These are phyloP conservation scores for Dictyostelium purpureum DNA, from an alignment of 78 protist species.

Conservation along the genomic window DNA sequence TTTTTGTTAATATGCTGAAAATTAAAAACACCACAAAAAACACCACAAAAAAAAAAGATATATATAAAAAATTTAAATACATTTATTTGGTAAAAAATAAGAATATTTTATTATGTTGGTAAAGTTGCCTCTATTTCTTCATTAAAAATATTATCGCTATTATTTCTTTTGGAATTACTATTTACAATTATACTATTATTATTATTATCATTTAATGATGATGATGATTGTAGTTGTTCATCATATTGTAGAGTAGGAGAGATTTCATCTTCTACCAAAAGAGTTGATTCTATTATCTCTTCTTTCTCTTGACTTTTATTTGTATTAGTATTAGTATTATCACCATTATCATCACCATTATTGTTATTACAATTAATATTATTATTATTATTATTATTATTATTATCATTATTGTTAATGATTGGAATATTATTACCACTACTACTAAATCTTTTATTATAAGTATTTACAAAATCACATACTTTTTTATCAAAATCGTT, in stretches of 20 bases:
- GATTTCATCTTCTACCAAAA: too few relatives aligned
- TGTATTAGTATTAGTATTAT: not conserved
- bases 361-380: not conserved
- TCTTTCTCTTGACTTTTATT: too few relatives aligned
- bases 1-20: too few relatives aligned
- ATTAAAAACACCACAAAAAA: too few relatives aligned
- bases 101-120: not conserved
- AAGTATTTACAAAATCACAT: not conserved
- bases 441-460: not conserved
- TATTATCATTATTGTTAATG: not conserved
- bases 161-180: not conserved
- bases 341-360: not conserved
- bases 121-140: constrained; percentile 8
- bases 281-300: too few relatives aligned
- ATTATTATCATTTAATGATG: too few relatives aligned
- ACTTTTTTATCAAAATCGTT: not conserved
- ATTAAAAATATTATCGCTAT: not conserved
- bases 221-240: too few relatives aligned
- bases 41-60: too few relatives aligned
- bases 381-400: not conserved
- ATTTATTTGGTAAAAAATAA: too few relatives aligned
- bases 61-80: too few relatives aligned
- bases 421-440: not conserved
- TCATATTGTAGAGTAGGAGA: not conserved
- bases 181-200: not conserved